Conservation (phyloP, 208 protist species). For the Trypanosoma mega region DNA sequence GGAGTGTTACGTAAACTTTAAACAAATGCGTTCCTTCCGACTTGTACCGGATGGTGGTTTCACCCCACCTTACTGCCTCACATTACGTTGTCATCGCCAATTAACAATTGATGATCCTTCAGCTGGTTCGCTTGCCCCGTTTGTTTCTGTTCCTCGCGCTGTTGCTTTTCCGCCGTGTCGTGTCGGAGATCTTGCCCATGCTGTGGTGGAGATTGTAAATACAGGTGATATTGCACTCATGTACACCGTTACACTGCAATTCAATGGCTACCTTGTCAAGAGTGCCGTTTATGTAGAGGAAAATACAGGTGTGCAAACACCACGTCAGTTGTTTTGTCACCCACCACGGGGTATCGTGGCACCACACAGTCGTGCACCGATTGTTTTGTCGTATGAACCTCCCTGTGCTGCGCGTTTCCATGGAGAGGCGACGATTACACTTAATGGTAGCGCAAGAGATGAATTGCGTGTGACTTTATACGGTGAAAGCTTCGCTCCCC, state of each 20-base stretch:
- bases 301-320: neutral
- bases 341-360: conserved; percentile 59
- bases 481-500: conserved; percentile 50
- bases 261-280: conserved; percentile 28
- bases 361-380: conserved; percentile 34
- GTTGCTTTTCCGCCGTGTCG: conserved; percentile 57
- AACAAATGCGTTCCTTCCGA: conserved; percentile 83
- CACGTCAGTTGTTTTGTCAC: conserved; percentile 39
- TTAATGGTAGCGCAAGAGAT: conserved; percentile 41
- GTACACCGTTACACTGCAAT: conserved; percentile 46
- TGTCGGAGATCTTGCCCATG: conserved; percentile 41
- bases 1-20: conserved; percentile 92
- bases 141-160: conserved; percentile 1
- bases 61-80: conserved; percentile 81
- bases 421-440: conserved; percentile 36
- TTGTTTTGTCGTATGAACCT: conserved; percentile 70
- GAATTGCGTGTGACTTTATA: conserved; percentile 39
- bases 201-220: conserved; percentile 72
- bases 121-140: conserved; percentile 8
- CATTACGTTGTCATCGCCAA: conserved; percentile 42
- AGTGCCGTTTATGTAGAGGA: conserved; percentile 20
- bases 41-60: conserved; percentile 63
- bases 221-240: conserved; percentile 42
- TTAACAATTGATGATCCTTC: neutral
- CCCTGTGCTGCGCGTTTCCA: conserved; percentile 40